phyloP scores from a whole-genome alignment of 2,329 filamentous ascomycete species.

The Exophiala xenobiotica region DNA sequence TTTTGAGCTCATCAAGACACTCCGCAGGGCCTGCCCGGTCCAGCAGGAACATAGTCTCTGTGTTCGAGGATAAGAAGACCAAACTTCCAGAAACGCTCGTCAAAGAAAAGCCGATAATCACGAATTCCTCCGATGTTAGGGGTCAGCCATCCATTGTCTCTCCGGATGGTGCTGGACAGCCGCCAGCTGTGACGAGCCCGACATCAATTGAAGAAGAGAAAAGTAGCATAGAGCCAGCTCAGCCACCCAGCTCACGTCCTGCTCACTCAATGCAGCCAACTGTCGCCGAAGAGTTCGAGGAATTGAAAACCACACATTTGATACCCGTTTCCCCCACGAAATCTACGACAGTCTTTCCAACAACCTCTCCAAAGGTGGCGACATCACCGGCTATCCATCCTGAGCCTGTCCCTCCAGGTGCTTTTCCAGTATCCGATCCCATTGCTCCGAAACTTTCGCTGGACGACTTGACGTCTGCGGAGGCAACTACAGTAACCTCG shows the following conservation, averaged over 20 bases:
- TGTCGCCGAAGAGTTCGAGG: slow-evolving; percentile 24
- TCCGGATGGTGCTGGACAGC: too few relatives aligned
- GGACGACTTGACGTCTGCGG: neutral
- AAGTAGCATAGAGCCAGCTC: neutral
- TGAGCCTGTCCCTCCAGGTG: neutral
- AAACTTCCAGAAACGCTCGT: slow-evolving; percentile 1
- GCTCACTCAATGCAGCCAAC: slow-evolving; percentile 23
- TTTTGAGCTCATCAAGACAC: slow-evolving; percentile 6
- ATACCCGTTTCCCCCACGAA: neutral
- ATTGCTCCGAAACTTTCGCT: slow-evolving; percentile 2
- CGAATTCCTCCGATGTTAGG: neutral
- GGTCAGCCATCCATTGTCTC: neutral
- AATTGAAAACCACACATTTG: neutral
- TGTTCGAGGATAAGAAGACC: slow-evolving; percentile 1
- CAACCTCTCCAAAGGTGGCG: neutral
- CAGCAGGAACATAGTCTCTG: slow-evolving; percentile 1
- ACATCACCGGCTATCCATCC: neutral
- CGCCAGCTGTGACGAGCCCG: too few relatives aligned
- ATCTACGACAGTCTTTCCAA: neutral
- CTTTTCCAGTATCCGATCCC: neutral
- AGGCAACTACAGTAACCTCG: neutral
- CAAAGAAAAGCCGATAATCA: slow-evolving; percentile 11
- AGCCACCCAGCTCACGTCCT: slow-evolving; percentile 1
- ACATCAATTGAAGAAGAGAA: too few relatives aligned
- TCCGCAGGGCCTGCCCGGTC: slow-evolving; percentile 9